Evolutionary conservation across 176 grass and related monocot genomes (phyloP).

Genomic region (Aegilops sharonensis): DNA sequence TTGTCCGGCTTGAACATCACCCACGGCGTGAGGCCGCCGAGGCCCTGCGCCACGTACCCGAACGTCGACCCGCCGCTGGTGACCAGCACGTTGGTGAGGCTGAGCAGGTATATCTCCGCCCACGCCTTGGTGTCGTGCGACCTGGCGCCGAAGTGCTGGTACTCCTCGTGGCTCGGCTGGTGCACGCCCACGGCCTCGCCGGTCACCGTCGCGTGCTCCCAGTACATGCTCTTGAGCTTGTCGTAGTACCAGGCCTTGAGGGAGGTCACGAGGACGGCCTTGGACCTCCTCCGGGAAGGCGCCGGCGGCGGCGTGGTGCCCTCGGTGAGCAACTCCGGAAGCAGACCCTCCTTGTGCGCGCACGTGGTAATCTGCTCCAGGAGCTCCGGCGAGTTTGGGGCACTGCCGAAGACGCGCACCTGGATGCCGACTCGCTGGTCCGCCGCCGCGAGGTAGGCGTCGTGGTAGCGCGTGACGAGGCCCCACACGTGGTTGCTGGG

Average conservation of each 20-base stretch:
- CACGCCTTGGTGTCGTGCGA: conserved; percentile 63
- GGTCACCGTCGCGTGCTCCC: conserved; percentile 42
- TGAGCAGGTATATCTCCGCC: conserved; percentile 74
- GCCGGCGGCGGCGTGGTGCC: background rate
- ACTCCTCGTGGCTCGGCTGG: conserved; percentile 74
- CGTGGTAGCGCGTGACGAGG: conserved; percentile 55
- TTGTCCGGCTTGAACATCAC: conserved; percentile 33
- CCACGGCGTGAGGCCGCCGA: conserved; percentile 53
- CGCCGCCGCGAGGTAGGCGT: conserved; percentile 40
- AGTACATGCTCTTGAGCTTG: conserved; percentile 55
- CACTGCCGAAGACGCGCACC: conserved; percentile 36
- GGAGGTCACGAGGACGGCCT: conserved; percentile 40
- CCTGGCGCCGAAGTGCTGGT: conserved; percentile 21
- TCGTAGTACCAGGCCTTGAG: conserved; percentile 48
- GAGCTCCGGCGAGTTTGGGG: conserved; percentile 14
- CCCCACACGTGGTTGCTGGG: conserved; percentile 71
- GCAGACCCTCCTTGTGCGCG: background rate
- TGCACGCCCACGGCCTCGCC: conserved; percentile 56
- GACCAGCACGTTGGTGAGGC: conserved; percentile 50
- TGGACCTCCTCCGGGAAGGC: conserved; percentile 30
- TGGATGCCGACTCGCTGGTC: conserved; percentile 46
- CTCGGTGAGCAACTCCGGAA: conserved; percentile 6
- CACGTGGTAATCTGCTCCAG: conserved; percentile 41
- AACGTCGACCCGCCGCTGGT: conserved; percentile 59
- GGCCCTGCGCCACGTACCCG: conserved; percentile 65